phyloP scores from a whole-genome alignment of 495 filamentous ascomycete genomes.

The Echria macrotheca region DNA sequence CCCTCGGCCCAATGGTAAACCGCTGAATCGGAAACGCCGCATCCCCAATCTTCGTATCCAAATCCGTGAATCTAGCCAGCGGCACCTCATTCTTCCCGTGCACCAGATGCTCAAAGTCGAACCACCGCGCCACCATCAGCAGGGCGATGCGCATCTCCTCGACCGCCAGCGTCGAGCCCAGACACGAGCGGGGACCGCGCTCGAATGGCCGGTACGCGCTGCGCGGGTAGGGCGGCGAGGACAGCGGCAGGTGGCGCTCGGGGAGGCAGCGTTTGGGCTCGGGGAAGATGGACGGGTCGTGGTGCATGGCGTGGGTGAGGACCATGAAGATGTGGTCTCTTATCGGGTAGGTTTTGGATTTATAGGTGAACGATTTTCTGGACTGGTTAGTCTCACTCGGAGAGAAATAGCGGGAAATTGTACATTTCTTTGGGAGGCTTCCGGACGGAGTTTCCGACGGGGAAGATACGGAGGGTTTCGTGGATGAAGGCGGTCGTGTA shows the following conservation, averaged over 20 bases:
- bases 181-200: slow-evolving; percentile 39
- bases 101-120: slow-evolving; percentile 36
- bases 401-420: not conserved
- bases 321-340: not conserved
- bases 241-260: slow-evolving; percentile 4
- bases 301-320: not conserved
- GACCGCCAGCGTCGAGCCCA: slow-evolving; percentile 44
- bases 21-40: slow-evolving; percentile 1
- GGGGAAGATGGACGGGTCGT: not conserved
- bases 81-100: not conserved
- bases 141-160: slow-evolving; percentile 36
- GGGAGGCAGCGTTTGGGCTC: not conserved
- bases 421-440: slow-evolving; percentile 10
- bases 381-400: not conserved
- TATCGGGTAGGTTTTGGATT: not conserved
- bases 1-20: slow-evolving; percentile 1
- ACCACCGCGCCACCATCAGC: slow-evolving; percentile 35
- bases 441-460: slow-evolving; percentile 11
- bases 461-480: slow-evolving; percentile 19
- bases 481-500: slow-evolving; percentile 16
- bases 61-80: slow-evolving; percentile 5
- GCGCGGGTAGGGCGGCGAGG: slow-evolving; percentile 1
- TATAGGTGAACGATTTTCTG: not conserved
- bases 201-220: slow-evolving; percentile 36
- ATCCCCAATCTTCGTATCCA: slow-evolving; percentile 7